Evolutionary conservation across 2,329 filamentous ascomycete species (phyloP).

Genomic region (Trichoderma lentiforme): DNA sequence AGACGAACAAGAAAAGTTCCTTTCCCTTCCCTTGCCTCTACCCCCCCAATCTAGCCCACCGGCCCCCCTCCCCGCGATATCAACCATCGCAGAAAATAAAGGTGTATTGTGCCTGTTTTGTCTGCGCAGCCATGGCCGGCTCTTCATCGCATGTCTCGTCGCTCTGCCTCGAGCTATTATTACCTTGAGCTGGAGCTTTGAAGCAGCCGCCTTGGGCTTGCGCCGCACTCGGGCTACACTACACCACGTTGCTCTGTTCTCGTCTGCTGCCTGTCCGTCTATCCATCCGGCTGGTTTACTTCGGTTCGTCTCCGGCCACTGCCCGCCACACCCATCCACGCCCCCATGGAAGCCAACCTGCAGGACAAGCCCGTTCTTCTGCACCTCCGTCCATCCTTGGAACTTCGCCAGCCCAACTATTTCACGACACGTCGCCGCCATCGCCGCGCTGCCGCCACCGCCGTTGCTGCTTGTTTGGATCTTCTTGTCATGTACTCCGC

Average conservation of each 20-base stretch:
- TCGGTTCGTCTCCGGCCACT: slow-evolving; percentile 10
- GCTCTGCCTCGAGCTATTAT: not conserved
- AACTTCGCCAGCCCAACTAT: slow-evolving; percentile 50
- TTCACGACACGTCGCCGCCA: slow-evolving; percentile 61
- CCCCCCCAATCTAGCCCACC: not conserved
- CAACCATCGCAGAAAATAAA: not conserved
- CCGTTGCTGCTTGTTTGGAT: slow-evolving; percentile 24
- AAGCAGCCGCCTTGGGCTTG: slow-evolving; percentile 18
- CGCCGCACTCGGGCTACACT: slow-evolving; percentile 15
- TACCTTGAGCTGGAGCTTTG: slow-evolving; percentile 1
- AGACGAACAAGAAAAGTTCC: not conserved
- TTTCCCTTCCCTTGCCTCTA: not conserved
- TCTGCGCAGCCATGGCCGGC: slow-evolving; percentile 5
- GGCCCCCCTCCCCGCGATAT: not conserved
- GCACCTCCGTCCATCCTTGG: slow-evolving; percentile 40
- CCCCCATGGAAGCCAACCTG: slow-evolving; percentile 40
- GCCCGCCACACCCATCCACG: slow-evolving; percentile 24
- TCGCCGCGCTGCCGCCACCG: slow-evolving; percentile 39
- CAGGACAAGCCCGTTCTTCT: slow-evolving; percentile 46
- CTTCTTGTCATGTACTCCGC: slow-evolving; percentile 37
- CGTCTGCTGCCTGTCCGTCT: not conserved
- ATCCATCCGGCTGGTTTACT: slow-evolving; percentile 8
- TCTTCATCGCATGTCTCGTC: not conserved
- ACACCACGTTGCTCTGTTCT: slow-evolving; percentile 2
- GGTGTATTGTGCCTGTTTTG: not conserved